Evolutionary conservation across 768 basidiomycete species (phyloP), one percentile per base, ranked within the genome.

Genomic region (Suillus tomentosus): DNA sequence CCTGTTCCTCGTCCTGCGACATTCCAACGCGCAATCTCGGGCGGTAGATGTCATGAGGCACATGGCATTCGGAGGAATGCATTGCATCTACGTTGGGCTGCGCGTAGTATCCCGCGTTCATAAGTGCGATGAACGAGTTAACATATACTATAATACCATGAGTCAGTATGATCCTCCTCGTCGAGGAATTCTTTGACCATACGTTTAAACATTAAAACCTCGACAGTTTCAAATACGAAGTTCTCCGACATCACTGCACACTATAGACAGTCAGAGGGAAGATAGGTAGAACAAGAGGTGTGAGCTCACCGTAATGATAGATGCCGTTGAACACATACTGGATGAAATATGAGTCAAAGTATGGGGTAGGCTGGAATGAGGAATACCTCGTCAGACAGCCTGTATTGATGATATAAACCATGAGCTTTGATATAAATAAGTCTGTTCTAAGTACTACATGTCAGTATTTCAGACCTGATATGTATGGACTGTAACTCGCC

Each of bases 331-430:
- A 59, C n/a, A 40, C 11, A 58, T 14, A 31, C 54, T 62, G 17
- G 6, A 56, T 7, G 19, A 59, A 13, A 51, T 14, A 55, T 19
- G 27, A 61, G 34, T 14, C 22, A 13, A 39, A 5, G 36, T 19
- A 39, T 54, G 24, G 9, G 17, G n/a, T 11, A 14, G 22, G 15
- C 27, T 40, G 10, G 54, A 62, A 40, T 22, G 15, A 39, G n/a
- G 36, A 27, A n/a, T 54, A 62, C 51, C 61, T 62, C 19, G 61
- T 62, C 31, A 58, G 9, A 58, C 36, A 42, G 3, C 61, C 61
- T 2, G 34, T 59, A n/a, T 59, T 59, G 13, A 59, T 37, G 37
- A 5, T 19, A 22, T 59, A 59, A 27, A 1, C 11, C 54, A 62
- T 40, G 27, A 62, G 36, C 17, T 39, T 62, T 37, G 50, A 56